Evolutionary conservation across 345 rosid species (phyloP).

Genomic region (Citrus sinensis): DNA sequence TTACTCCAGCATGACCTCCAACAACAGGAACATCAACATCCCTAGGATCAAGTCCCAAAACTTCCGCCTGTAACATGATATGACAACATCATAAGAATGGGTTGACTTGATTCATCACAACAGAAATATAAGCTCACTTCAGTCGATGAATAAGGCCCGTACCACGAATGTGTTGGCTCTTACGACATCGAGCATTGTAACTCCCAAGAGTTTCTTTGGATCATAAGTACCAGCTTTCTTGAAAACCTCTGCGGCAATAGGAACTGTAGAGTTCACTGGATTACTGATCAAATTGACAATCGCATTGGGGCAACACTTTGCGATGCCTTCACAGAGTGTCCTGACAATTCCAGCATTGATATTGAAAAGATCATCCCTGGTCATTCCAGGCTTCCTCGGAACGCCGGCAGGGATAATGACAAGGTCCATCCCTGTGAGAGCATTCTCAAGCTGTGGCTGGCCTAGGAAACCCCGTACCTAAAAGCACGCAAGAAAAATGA

Average conservation of each 20-base stretch:
- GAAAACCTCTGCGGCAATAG: constrained; percentile 86
- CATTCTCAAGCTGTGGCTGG: constrained; percentile 67
- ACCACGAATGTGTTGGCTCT: constrained; percentile 92
- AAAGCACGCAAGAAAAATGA: not conserved
- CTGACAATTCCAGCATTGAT: constrained; percentile 88
- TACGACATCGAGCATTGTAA: constrained; percentile 82
- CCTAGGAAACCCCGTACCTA: constrained; percentile 90
- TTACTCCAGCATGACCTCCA: constrained; percentile 95
- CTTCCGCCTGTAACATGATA: constrained; percentile 67
- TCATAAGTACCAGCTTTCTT: constrained; percentile 79
- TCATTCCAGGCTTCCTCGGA: constrained; percentile 92
- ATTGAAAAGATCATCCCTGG: constrained; percentile 82
- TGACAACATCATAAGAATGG: not conserved
- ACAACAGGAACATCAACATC: constrained; percentile 95
- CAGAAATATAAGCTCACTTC: not conserved
- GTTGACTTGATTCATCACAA: not conserved
- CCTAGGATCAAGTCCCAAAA: constrained; percentile 92
- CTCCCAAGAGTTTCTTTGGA: constrained; percentile 78
- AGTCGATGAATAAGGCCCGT: not conserved
- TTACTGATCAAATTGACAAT: constrained; percentile 79
- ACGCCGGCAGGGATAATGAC: constrained; percentile 88
- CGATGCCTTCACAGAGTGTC: constrained; percentile 75
- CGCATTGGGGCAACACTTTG: constrained; percentile 69
- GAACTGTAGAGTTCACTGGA: constrained; percentile 84
- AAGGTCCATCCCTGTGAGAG: constrained; percentile 76